These are phyloP conservation scores for Skeletonema grethae DNA, from an alignment of 108 stramenopile species.

Conservation along the genomic window DNA sequence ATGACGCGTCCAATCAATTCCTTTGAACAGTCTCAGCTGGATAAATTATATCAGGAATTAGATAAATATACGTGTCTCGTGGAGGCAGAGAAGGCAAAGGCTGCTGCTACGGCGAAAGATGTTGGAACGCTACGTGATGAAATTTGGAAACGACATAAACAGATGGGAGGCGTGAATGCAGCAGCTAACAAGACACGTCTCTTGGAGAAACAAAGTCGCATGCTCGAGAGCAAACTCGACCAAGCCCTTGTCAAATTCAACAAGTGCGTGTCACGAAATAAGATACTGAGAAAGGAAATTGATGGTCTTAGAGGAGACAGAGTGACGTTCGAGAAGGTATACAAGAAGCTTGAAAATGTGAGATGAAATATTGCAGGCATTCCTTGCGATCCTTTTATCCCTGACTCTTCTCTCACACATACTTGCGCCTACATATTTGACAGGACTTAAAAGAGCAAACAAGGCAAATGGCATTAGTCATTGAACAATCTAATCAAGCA, in stretches of 20 bases:
- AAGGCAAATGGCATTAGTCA: constrained; percentile 82
- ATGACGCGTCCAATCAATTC: constrained; percentile 52
- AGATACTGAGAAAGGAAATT: constrained; percentile 76
- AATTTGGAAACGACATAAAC: constrained; percentile 69
- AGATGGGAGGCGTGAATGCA: constrained; percentile 89
- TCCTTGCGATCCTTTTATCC: not conserved
- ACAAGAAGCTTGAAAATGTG: constrained; percentile 77
- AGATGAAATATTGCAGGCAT: not conserved
- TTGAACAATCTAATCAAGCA: constrained; percentile 80
- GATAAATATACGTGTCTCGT: constrained; percentile 56
- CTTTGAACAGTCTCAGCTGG: constrained; percentile 59
- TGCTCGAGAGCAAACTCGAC: constrained; percentile 87
- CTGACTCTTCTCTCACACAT: not conserved
- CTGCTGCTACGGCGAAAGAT: constrained; percentile 62
- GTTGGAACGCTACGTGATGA: constrained; percentile 57
- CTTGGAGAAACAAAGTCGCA: constrained; percentile 78
- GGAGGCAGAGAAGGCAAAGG: constrained; percentile 54
- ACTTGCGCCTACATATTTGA: not conserved
- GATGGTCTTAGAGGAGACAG: constrained; percentile 84
- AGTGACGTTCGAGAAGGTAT: constrained; percentile 84
- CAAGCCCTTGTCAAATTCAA: constrained; percentile 89
- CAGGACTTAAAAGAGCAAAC: constrained; percentile 79
- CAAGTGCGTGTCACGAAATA: constrained; percentile 77
- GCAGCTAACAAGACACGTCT: constrained; percentile 57
- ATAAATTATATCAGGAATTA: constrained; percentile 56